These are phyloP conservation scores for Cicer arietinum DNA, from an alignment of 306 rosid species.

Conservation along the genomic window DNA sequence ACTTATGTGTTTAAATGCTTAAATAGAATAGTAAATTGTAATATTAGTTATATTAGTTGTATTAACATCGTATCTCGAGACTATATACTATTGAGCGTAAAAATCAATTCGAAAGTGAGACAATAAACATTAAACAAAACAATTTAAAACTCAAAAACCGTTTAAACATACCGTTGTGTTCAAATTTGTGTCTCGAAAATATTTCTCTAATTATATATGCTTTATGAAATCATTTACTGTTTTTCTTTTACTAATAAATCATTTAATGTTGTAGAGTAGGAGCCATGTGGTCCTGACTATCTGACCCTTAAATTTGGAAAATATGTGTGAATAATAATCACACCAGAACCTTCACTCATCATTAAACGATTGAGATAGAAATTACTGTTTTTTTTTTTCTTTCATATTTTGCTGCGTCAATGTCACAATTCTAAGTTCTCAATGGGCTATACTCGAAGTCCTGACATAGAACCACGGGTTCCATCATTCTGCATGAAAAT, in stretches of 20 bases:
- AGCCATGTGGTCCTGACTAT: not conserved
- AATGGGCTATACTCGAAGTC: not conserved
- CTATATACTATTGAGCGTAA: too few relatives aligned
- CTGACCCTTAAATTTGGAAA: not conserved
- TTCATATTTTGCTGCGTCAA: not conserved
- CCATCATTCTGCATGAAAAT: not conserved
- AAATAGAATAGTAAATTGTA: too few relatives aligned
- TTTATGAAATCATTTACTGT: too few relatives aligned
- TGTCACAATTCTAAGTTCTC: slow-evolving; percentile 1
- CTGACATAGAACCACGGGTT: not conserved
- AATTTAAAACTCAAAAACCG: too few relatives aligned
- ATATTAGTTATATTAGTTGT: too few relatives aligned
- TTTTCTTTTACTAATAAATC: not conserved
- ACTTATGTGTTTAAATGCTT: too few relatives aligned
- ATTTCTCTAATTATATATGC: too few relatives aligned
- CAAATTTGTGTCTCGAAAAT: too few relatives aligned
- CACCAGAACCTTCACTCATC: not conserved
- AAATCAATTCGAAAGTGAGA: too few relatives aligned
- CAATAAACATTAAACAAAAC: too few relatives aligned
- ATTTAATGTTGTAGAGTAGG: not conserved
- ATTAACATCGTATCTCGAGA: too few relatives aligned
- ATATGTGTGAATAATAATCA: not conserved
- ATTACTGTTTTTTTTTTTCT: not conserved
- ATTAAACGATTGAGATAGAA: not conserved
- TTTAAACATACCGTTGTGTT: too few relatives aligned